Base-by-base conservation (phyloP, 495 filamentous ascomycete species). In the Hypoxylon perforatum region DNA sequence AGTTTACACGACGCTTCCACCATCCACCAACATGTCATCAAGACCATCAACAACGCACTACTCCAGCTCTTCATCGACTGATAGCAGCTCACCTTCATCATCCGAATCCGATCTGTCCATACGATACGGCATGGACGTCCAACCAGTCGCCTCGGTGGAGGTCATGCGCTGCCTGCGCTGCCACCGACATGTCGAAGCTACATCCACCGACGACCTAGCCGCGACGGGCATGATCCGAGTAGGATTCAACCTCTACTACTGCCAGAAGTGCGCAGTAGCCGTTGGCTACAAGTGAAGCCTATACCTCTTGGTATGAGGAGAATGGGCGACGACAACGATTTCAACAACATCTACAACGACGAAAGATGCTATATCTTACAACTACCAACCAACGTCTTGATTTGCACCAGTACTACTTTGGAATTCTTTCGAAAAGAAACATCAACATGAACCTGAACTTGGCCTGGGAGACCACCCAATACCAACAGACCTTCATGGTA, bases 201-300 rank as follows among this genome's bases (percentile, higher is more conserved):
- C 82, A 17, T 80, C 81, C 42, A 82, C 80, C n/a, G 84, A 86
- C 67, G 82, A 86, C 71, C 79, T 77, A 18, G 79, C 65, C 41
- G 75, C 82, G 8, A 73, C 73, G 28, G 87, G 85, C 15, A 88
- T 88, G 73, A 86, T 93, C 6, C 85, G 85, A 49, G 89, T 92
- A 65, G 88, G 89, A 23, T 89, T 88, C 78, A 92, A 92, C 68
- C 88, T 90, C 52, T 93, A 92, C 75, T 93, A 93, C 73, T 93
- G 90, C 78, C 85, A 82, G 54, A 86, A 89, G 25, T 93, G 90
- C 74, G 90, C 90, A 17, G 83, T 83, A 51, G 87, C 90, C 72
- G 88, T 91, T 22, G 90, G 90, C 62, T 92, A 86, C 59, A 84
- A 83, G 48, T 91, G 87, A 91, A 61, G 15, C 42, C n/a, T 1